These are phyloP conservation scores for Trichoderma koningiopsis DNA, from an alignment of 2,329 filamentous ascomycete species.

Conservation along the genomic window DNA sequence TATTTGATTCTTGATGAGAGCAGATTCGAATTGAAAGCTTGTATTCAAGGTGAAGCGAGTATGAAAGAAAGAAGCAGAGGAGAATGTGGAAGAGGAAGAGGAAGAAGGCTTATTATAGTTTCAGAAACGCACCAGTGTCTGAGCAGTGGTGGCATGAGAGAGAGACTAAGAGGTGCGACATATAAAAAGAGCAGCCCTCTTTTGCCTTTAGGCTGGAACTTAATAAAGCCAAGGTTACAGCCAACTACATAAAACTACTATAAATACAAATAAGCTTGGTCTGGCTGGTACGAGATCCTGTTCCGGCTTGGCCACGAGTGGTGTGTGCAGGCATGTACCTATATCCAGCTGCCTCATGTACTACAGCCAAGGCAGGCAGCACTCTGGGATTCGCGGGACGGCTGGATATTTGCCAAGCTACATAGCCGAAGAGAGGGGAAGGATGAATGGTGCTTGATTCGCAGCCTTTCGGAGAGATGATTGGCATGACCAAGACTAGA, in stretches of 20 bases:
- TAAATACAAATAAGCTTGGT: background rate
- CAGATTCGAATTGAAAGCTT: background rate
- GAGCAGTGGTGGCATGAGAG: slow-evolving; percentile 1
- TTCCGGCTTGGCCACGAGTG: background rate
- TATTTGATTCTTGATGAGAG: background rate
- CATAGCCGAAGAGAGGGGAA: background rate
- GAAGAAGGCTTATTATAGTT: slow-evolving; percentile 24
- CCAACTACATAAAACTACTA: background rate
- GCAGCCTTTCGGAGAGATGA: background rate
- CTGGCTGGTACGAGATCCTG: background rate
- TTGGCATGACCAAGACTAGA: slow-evolving; percentile 1
- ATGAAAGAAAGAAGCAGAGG: background rate
- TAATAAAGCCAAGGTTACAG: slow-evolving; percentile 6
- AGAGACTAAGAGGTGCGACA: background rate
- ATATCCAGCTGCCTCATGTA: background rate
- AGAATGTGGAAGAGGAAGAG: background rate
- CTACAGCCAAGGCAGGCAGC: background rate
- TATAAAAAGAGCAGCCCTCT: background rate
- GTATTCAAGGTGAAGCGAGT: background rate
- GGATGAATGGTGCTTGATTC: background rate
- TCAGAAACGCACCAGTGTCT: background rate
- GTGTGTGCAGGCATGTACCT: background rate
- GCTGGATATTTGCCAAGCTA: background rate
- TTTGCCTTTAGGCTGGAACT: background rate
- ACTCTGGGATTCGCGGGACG: background rate